Base-by-base conservation (phyloP, 441 rosid species). In the Melastoma candidum region DNA sequence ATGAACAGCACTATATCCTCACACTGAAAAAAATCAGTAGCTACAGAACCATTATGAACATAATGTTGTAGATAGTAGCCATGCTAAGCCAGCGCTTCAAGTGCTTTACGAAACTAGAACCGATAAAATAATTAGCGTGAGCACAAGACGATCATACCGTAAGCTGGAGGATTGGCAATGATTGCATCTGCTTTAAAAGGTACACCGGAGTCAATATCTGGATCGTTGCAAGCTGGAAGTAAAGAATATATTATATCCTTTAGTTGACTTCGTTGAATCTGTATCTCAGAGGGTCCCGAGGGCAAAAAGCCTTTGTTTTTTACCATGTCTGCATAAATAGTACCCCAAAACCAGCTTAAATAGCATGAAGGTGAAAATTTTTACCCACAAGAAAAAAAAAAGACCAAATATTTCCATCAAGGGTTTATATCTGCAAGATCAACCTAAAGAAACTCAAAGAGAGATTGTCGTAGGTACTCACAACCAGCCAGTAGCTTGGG, bases 291-390 rank as follows among this genome's bases (percentile, higher is more conserved):
- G 63, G 99, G 99, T 53, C 94, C 95, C 8, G 99, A 83, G 17
- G 99, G 99, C 77, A 89, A 67, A 75, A 94, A 94, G 12, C 97
- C 99, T 72, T 94, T 90, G 71, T 90, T 94, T 75, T 94, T 90
- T 54, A 94, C 99, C 99, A 94, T 90, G 71, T 94, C 99, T 90
- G 94, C 55, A 58, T 64, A 64, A 67, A 43, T 52, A 14, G 63
- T 71, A 69, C 22, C 51, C 44, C 56, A 74, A 68, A 54, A 36
- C 8, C 41, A 36, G 8, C 41, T 4, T 36, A 4, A 36, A 36
- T 36, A 3, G 41, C 41, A 36, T 36, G 41, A 36, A 36, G 6
- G 41, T 36, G 41, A 36, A 36, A 3, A 36, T 3, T 29, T 29
- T 29, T 29, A 29, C 36, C 36, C 3, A 3, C 3, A 29, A 7